Evolutionary conservation across 192 early-diverging fungal genomes (phyloP).

Genomic region (Linnemannia elongata): DNA sequence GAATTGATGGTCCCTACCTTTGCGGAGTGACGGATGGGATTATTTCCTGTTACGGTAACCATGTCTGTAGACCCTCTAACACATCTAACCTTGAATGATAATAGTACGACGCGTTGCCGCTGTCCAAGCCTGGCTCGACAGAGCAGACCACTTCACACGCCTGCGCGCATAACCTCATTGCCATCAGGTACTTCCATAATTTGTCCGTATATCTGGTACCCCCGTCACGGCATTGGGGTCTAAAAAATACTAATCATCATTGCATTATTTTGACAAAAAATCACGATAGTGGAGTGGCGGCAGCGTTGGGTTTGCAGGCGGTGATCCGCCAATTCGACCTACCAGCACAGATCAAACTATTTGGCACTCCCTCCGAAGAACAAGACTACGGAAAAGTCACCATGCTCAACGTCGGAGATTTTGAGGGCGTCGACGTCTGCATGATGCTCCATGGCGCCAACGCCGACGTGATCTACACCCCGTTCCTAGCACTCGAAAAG

Average conservation of each 20-base stretch:
- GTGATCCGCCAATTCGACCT: conserved; percentile 58
- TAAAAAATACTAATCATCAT: background rate
- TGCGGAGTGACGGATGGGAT: background rate
- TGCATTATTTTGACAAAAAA: background rate
- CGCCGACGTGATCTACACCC: conserved; percentile 60
- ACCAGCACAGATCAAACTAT: conserved; percentile 74
- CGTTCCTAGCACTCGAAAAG: conserved; percentile 58
- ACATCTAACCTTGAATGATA: background rate
- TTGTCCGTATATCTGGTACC: background rate
- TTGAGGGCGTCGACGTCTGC: conserved; percentile 79
- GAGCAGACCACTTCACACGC: conserved; percentile 65
- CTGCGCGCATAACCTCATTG: conserved; percentile 84
- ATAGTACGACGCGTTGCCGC: conserved; percentile 70
- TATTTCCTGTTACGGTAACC: too few relatives aligned
- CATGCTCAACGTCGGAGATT: conserved; percentile 76
- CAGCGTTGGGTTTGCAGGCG: conserved; percentile 64
- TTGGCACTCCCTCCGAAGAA: conserved; percentile 86
- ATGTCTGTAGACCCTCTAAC: background rate
- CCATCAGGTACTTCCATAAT: conserved; percentile 51
- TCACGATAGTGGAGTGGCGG: conserved; percentile 63
- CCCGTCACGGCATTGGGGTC: background rate
- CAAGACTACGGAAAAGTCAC: conserved; percentile 75
- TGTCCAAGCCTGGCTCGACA: conserved; percentile 48
- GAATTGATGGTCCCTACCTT: background rate
- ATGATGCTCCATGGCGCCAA: conserved; percentile 88